Base-by-base conservation (phyloP, 768 basidiomycete genomes). In the Boletus eberwhitei region DNA sequence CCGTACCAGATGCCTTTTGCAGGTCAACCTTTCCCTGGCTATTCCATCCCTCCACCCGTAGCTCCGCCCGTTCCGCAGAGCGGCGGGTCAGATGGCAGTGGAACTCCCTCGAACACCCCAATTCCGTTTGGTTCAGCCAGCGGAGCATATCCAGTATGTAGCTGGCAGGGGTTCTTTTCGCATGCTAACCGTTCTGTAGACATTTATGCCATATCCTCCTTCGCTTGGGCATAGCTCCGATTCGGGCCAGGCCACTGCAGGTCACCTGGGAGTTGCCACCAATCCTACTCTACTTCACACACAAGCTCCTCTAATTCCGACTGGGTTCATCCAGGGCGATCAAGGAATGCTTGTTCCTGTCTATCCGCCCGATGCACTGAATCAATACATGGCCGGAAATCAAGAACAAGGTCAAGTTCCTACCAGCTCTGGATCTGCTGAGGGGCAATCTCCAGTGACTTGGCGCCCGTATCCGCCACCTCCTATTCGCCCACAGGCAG, bases 261-360 rank as follows among this genome's bases (percentile, higher is more conserved):
- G 57, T 22, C 70, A 60, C 24, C 43, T 53, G 7, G 67, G 69
- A 52, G 38, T 55, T 24, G 38, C 39, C 13, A 52, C 46, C 19
- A 62, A 64, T 26, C 43, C 55, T 19, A 31, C 57, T 5, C 35
- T 64, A 45, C 34, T 61, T 48, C 63, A 66, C 40, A 19, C 58
- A 32, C 81, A 83, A 60, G 77, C 85, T 5, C 86, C 87, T 17
- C 71, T 87, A 12, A 73, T 79, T 41, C 83, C 87, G 2, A 80
- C 83, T 0, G 85, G 86, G 2, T 90, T 88, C 62, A 80, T 87
- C 50, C 86, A 88, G 56, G 83, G 84, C 51, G 85, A 87, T 52
- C 84, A 86, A 48, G 86, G 88, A 5, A 81, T 81, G n/a, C 74
- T 89, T 29, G 80, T 88, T 39, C 79, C 88, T 22, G 78, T 88